Conservation (phyloP, 2,329 filamentous ascomycete species). For the Xylaria sp. region DNA sequence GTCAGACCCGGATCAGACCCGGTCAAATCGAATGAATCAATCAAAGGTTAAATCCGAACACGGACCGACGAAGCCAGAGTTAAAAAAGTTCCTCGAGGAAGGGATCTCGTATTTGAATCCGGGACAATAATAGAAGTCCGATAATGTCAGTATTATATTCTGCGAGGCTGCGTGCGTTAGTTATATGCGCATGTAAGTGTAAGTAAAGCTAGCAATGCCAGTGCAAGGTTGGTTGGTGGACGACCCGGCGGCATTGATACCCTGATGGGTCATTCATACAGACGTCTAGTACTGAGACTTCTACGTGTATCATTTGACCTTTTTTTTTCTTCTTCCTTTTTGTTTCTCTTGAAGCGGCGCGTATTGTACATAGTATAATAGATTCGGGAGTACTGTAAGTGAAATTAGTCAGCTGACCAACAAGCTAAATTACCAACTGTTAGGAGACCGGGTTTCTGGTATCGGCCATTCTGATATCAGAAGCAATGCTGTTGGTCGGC, state of each 20-base stretch:
- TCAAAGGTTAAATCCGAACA: constrained; percentile 4
- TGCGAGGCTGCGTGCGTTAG: too few relatives aligned
- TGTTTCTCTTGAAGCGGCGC: neutral
- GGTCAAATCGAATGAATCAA: neutral
- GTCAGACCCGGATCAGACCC: neutral
- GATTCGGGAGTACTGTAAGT: neutral
- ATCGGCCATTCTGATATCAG: neutral
- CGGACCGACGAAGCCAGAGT: neutral
- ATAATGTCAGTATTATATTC: neutral
- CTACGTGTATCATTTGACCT: too few relatives aligned
- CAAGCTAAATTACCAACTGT: neutral
- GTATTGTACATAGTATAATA: neutral
- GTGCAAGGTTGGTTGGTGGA: too few relatives aligned
- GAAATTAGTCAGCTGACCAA: neutral
- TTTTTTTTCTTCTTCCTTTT: neutral
- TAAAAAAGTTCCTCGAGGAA: neutral
- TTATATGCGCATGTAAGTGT: too few relatives aligned
- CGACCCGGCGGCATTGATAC: neutral
- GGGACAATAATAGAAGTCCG: neutral
- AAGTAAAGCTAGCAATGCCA: neutral
- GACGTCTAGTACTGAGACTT: neutral
- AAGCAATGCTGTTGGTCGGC: neutral
- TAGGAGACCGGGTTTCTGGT: neutral
- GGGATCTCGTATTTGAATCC: neutral
- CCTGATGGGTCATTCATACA: neutral